Conservation (phyloP, 352 stramenopile species). For the Globisporangium splendens region DNA sequence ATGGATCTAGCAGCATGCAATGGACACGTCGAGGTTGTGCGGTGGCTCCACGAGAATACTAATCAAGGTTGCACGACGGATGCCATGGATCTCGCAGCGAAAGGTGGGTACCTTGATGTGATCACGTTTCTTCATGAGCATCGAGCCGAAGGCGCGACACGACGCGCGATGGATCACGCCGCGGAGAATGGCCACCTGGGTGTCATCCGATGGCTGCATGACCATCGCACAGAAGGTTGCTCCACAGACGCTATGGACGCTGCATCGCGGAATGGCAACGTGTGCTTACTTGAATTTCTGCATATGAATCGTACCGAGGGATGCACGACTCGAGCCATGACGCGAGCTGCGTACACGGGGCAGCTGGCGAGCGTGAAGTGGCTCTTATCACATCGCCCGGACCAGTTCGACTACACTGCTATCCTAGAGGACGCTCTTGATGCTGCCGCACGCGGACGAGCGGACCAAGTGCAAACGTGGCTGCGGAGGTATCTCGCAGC, state of each 20-base stretch:
- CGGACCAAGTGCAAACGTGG: conserved; percentile 31
- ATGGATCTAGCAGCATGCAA: conserved; percentile 58
- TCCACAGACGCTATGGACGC: conserved; percentile 44
- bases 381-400: conserved; percentile 19
- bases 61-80: conserved; percentile 32
- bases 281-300: conserved; percentile 30
- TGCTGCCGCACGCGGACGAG: conserved; percentile 18
- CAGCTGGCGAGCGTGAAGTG: conserved; percentile 32
- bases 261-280: conserved; percentile 35
- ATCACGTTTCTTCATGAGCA: conserved; percentile 38
- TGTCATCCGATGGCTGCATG: conserved; percentile 41
- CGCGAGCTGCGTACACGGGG: conserved; percentile 24
- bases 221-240: conserved; percentile 28
- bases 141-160: conserved; percentile 32
- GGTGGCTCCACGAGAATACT: conserved; percentile 40
- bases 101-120: conserved; percentile 27
- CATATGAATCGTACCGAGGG: conserved; percentile 7
- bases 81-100: conserved; percentile 37
- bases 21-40: conserved; percentile 38
- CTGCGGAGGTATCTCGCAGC: conserved; percentile 13
- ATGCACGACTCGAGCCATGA: too few species aligned
- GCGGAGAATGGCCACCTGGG: conserved; percentile 35
- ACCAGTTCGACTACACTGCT: conserved; percentile 18
- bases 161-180: conserved; percentile 43
- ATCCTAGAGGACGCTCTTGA: conserved; percentile 21